These are phyloP conservation scores for Cutaneotrichosporon daszewskae DNA, from an alignment of 1,284 basidiomycete species.

Conservation along the genomic window DNA sequence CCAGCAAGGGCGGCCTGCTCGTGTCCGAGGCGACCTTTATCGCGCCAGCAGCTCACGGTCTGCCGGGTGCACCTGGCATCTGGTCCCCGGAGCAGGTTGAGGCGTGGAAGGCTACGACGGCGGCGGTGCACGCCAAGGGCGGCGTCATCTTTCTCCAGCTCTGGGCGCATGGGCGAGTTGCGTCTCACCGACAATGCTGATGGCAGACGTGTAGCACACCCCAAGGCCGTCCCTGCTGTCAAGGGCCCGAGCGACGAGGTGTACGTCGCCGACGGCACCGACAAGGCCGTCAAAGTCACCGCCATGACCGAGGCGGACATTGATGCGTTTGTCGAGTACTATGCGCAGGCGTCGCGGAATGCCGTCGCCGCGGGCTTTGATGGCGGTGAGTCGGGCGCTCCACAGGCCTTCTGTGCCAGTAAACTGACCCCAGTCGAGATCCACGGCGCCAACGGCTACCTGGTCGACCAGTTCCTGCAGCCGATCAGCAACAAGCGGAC, in stretches of 20 bases:
- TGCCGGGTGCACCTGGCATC: conserved; percentile 25
- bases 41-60: conserved; percentile 23
- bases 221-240: conserved; percentile 3
- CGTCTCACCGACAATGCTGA: conserved; percentile 4
- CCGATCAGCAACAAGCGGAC: conserved; percentile 53
- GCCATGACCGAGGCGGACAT: conserved; percentile 36
- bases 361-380: conserved; percentile 62
- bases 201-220: conserved; percentile 12
- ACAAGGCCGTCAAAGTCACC: conserved; percentile 46
- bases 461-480: conserved; percentile 57
- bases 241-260: conserved; percentile 28
- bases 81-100: conserved; percentile 31
- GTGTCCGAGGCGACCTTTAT: conserved; percentile 40
- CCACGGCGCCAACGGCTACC: conserved; percentile 40
- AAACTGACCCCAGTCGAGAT: too few relatives aligned
- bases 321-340: conserved; percentile 50
- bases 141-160: conserved; percentile 53
- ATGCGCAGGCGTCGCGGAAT: conserved; percentile 52
- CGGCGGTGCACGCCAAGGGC: conserved; percentile 51
- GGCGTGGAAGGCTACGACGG: conserved; percentile 44
- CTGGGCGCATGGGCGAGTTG: conserved; percentile 50
- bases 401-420: too few relatives aligned
- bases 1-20: conserved; percentile 39
- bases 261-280: conserved; percentile 7
- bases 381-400: too few relatives aligned